These are phyloP conservation scores for Russula sp. DNA, from an alignment of 768 basidiomycete genomes.

Conservation along the genomic window DNA sequence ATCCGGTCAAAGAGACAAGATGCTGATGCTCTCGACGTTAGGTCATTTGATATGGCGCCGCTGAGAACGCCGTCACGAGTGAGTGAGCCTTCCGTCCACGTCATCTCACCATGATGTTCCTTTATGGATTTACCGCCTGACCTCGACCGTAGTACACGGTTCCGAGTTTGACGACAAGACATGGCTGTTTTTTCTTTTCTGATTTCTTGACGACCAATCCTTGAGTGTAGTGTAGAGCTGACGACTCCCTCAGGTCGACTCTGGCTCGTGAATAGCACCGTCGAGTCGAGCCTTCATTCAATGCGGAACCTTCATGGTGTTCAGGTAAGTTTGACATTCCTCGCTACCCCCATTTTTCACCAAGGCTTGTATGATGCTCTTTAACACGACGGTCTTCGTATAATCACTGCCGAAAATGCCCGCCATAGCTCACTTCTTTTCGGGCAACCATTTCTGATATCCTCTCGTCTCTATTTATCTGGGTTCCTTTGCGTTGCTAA, in stretches of 20 bases:
- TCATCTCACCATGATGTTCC: slow-evolving; percentile 46
- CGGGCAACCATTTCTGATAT: slow-evolving; percentile 77
- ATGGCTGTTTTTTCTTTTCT: slow-evolving; percentile 70
- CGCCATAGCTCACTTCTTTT: slow-evolving; percentile 77
- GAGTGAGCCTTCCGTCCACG: slow-evolving; percentile 33
- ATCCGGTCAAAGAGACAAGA: neutral
- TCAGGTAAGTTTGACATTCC: neutral
- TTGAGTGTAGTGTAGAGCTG: neutral
- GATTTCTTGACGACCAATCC: slow-evolving; percentile 31
- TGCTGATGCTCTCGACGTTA: slow-evolving; percentile 1
- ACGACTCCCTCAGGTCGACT: neutral
- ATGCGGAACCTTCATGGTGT: neutral
- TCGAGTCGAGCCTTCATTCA: neutral
- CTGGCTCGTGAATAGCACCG: no score
- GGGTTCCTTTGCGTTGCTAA: neutral
- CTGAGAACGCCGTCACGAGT: neutral
- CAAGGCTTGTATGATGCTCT: slow-evolving; percentile 49
- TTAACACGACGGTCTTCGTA: slow-evolving; percentile 96
- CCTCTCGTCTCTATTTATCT: neutral
- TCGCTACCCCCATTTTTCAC: neutral
- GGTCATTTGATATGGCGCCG: neutral
- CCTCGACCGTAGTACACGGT: slow-evolving; percentile 32
- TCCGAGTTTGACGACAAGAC: slow-evolving; percentile 61
- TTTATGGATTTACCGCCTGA: slow-evolving; percentile 87
- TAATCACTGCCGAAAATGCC: slow-evolving; percentile 76